Conservation (phyloP, 2,329 filamentous ascomycete species). For the Fusarium staphyleae region DNA sequence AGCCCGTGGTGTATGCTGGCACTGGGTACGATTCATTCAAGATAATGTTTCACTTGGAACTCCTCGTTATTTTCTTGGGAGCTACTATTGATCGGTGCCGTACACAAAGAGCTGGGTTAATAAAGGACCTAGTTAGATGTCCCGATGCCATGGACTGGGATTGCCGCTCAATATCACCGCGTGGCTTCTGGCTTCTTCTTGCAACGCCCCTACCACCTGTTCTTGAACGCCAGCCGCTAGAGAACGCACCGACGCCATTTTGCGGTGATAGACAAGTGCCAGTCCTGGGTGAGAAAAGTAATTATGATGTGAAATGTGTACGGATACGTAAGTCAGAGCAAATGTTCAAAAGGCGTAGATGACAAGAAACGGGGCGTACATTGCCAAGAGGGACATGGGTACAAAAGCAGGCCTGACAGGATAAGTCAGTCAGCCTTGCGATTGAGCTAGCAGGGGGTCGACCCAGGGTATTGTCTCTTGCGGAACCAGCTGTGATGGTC, state of each 20-base stretch:
- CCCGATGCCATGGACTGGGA: background rate
- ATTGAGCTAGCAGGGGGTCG: constrained; percentile 1
- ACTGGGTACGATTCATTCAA: no score
- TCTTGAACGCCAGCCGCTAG: constrained; percentile 19
- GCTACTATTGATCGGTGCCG: background rate
- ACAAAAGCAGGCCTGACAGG: no score
- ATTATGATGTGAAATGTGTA: constrained; percentile 3
- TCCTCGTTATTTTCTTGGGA: no score
- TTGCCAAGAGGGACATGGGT: constrained; percentile 8
- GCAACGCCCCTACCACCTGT: no score
- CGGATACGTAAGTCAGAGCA: no score
- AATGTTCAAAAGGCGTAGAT: constrained; percentile 25
- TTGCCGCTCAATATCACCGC: background rate
- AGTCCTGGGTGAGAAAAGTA: constrained; percentile 11
- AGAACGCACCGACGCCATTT: constrained; percentile 8
- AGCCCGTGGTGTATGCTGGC: background rate
- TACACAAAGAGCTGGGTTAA: background rate
- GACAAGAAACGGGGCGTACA: constrained; percentile 16
- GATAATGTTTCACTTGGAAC: background rate
- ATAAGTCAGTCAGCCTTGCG: constrained; percentile 5
- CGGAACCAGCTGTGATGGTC: background rate
- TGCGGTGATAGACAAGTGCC: constrained; percentile 15
- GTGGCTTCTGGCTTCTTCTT: no score
- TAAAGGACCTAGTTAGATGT: background rate
- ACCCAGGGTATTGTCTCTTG: background rate